Evolutionary conservation across 192 early-diverging fungal species (phyloP).

Genomic region (Entomortierella beljakovae): DNA sequence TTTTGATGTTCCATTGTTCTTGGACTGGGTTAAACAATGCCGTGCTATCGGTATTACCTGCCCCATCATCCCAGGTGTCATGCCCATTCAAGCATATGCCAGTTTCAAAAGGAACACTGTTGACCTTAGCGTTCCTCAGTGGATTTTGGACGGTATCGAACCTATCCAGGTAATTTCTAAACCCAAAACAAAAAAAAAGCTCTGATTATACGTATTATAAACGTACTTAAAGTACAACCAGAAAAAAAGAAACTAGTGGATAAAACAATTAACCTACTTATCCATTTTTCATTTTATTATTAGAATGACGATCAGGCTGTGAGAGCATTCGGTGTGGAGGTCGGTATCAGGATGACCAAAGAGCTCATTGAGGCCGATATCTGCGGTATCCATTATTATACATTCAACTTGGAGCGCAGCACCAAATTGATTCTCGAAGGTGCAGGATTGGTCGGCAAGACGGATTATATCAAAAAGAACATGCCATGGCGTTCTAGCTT

Average conservation of each 20-base stretch:
- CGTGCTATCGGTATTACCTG: constrained; percentile 81
- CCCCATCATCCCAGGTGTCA: constrained; percentile 94
- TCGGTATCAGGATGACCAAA: constrained; percentile 86
- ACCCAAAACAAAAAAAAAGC: neutral
- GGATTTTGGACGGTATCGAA: constrained; percentile 87
- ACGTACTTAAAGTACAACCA: too few species aligned
- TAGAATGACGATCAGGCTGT: constrained; percentile 93
- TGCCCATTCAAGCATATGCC: constrained; percentile 96
- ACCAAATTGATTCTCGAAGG: constrained; percentile 90
- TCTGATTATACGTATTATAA: too few species aligned
- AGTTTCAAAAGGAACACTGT: constrained; percentile 94
- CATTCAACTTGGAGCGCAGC: constrained; percentile 92
- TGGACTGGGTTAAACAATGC: constrained; percentile 83
- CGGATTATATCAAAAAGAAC: constrained; percentile 54
- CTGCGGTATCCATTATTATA: constrained; percentile 96
- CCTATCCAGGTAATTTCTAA: constrained; percentile 96
- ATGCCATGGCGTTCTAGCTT: constrained; percentile 71
- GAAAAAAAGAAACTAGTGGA: too few species aligned
- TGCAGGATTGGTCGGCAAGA: constrained; percentile 78
- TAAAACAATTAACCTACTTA: neutral
- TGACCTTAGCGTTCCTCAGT: constrained; percentile 87
- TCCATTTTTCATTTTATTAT: neutral
- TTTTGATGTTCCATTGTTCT: constrained; percentile 90
- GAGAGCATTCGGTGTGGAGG: constrained; percentile 91
- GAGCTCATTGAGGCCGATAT: constrained; percentile 76